Conservation (phyloP, 306 rosid genomes). For the Hippophae tibetana region DNA sequence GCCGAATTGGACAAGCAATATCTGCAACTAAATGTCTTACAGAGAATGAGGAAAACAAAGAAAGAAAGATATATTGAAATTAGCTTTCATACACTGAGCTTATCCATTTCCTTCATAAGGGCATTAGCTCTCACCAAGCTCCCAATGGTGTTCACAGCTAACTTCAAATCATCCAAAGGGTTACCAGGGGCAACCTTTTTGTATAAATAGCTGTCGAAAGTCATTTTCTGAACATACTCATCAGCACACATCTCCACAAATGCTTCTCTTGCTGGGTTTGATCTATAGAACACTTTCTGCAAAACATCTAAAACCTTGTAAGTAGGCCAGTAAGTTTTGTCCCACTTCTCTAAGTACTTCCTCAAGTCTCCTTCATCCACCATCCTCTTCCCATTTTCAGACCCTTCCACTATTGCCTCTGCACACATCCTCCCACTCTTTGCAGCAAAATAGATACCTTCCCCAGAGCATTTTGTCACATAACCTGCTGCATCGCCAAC, state of each 20-base stretch:
- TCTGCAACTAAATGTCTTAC: no score
- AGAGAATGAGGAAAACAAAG: neutral
- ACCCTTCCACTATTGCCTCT: conserved; percentile 83
- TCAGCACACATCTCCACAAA: conserved; percentile 99
- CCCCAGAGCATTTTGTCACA: conserved; percentile 92
- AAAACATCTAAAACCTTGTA: conserved; percentile 90
- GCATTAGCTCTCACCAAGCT: conserved; percentile 95
- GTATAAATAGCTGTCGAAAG: conserved; percentile 89
- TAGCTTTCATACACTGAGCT: conserved; percentile 46
- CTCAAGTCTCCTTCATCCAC: conserved; percentile 81
- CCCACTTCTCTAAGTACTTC: conserved; percentile 95
- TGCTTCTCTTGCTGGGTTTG: conserved; percentile 94
- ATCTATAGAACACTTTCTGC: conserved; percentile 97
- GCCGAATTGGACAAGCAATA: no score
- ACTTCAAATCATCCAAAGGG: conserved; percentile 78
- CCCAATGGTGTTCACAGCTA: conserved; percentile 91
- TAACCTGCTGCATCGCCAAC: conserved; percentile 99
- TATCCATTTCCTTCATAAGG: conserved; percentile 77
- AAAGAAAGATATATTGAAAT: conserved; percentile 5
- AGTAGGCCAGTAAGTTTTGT: conserved; percentile 96
- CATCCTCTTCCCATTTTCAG: conserved; percentile 88
- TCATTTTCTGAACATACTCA: conserved; percentile 98
- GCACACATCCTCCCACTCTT: conserved; percentile 99
- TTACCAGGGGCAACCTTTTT: conserved; percentile 89
- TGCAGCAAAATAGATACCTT: conserved; percentile 95